Conservation (phyloP, 768 basidiomycete genomes). For the Phallus indusiatus region DNA sequence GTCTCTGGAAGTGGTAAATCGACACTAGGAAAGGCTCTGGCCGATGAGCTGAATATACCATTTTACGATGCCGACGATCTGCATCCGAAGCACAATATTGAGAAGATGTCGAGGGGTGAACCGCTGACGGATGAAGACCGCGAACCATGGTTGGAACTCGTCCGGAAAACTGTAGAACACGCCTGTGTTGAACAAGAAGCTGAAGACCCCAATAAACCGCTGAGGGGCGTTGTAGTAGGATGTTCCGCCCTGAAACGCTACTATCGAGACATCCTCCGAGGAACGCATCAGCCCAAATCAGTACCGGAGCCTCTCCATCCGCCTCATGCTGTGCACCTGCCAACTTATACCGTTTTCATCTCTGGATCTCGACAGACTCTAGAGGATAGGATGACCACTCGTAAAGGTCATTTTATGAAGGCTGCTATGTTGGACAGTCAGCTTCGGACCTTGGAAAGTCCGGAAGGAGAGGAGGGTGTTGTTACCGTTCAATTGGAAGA, state of each 20-base stretch:
- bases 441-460: conserved; percentile 58
- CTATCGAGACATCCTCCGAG: conserved; percentile 80
- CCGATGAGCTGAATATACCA: conserved; percentile 49
- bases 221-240: conserved; percentile 62
- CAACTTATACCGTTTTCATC: conserved; percentile 78
- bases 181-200: conserved; percentile 22
- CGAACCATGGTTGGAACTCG: conserved; percentile 71
- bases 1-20: conserved; percentile 69
- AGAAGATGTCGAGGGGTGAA: conserved; percentile 74
- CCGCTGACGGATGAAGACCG: conserved; percentile 79
- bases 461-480: conserved; percentile 59
- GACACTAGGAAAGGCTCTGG: conserved; percentile 58
- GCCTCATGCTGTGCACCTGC: conserved; percentile 25
- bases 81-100: conserved; percentile 72
- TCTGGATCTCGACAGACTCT: conserved; percentile 48
- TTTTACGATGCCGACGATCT: conserved; percentile 88
- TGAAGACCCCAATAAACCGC: conserved; percentile 8
- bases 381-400: conserved; percentile 49
- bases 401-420: conserved; percentile 79
- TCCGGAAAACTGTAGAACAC: conserved; percentile 56
- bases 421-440: conserved; percentile 75
- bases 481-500: conserved; percentile 47
- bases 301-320: conserved; percentile 18
- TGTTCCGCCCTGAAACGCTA: conserved; percentile 77
- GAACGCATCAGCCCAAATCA: conserved; percentile 22